phyloP scores from a whole-genome alignment of 352 stramenopile genomes.

The Halophytophthora batemanensis region DNA sequence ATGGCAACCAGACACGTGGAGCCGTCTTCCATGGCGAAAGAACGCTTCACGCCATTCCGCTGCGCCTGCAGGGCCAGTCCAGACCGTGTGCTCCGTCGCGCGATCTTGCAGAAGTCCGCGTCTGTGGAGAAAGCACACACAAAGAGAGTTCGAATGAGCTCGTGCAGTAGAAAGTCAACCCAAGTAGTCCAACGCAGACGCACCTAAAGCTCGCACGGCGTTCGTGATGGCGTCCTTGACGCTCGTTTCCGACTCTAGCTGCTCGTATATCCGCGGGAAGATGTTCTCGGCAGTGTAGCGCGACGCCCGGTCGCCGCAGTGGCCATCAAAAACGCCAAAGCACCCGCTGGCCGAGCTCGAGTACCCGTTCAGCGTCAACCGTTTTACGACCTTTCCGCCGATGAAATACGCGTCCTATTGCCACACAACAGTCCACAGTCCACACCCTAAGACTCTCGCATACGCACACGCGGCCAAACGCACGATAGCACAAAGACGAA shows the following conservation, averaged over 20 bases:
- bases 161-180: background rate
- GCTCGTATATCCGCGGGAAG: constrained; percentile 59
- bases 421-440: background rate
- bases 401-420: constrained; percentile 81
- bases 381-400: constrained; percentile 47
- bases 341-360: constrained; percentile 51
- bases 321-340: constrained; percentile 84
- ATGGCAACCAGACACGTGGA: constrained; percentile 78
- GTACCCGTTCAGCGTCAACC: constrained; percentile 82
- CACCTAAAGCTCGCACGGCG: constrained; percentile 58
- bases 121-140: constrained; percentile 21
- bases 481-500: background rate
- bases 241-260: constrained; percentile 26
- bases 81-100: constrained; percentile 35
- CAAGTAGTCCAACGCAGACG: constrained; percentile 8
- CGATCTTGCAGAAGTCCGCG: constrained; percentile 65
- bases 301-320: constrained; percentile 75
- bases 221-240: constrained; percentile 57
- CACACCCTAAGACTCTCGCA: background rate
- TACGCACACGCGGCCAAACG: background rate
- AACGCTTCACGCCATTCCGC: constrained; percentile 23
- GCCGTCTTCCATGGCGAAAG: constrained; percentile 71
- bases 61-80: constrained; percentile 18
- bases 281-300: constrained; percentile 75
- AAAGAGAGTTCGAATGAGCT: constrained; percentile 4